Base-by-base conservation (phyloP, 139 green algal species). In the Nannochloris sp. region DNA sequence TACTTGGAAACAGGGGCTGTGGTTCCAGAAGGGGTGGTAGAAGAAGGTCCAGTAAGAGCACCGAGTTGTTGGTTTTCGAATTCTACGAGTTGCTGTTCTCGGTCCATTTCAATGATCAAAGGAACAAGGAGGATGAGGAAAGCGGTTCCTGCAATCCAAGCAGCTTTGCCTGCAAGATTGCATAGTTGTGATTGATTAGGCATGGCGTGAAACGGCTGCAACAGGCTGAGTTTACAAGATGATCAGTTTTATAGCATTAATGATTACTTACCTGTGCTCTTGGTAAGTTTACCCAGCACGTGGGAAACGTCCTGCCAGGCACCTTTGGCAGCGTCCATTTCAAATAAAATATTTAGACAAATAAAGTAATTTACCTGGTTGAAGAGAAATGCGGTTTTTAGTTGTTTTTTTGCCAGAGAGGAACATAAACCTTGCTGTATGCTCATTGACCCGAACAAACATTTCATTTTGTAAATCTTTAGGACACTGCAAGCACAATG, bases 21-120 rank as follows among this genome's bases (percentile, higher is more conserved):
- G 3, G 36, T 62, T 32, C 27, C 59, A 14, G 29, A 24, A 12
- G 56, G 31, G 15, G 6, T 64, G 25, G 56, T n/a, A 59, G 48
- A 63, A 36, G 59, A 7, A 10, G 7, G 34, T 36, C 58, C 76
- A n/a, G 82, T 86, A 31, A 91, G 59, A 13, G 87, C 84, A 13
- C 72, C 79, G 24, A 90, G 55, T 54, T 85, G 76, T 57, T 84
- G 76, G 37, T 23, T 77, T 61, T 87, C 81, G 25, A 87, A 87
- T 64, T 87, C 80, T 3, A 81, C 56, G 15, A 74, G 33, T 54
- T 81, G 57, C 36, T 55, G 44, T 76, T 98, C 92, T 4, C 90
- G 67, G 61, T 98, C 92, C 89, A 97, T 92, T 71, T 97, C 90
- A 19, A 98, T 91, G n/a, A 98, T 96, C 7, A 98, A 73, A 6